Conservation (phyloP, 2,329 filamentous ascomycete genomes). For the Fusarium anguioides region DNA sequence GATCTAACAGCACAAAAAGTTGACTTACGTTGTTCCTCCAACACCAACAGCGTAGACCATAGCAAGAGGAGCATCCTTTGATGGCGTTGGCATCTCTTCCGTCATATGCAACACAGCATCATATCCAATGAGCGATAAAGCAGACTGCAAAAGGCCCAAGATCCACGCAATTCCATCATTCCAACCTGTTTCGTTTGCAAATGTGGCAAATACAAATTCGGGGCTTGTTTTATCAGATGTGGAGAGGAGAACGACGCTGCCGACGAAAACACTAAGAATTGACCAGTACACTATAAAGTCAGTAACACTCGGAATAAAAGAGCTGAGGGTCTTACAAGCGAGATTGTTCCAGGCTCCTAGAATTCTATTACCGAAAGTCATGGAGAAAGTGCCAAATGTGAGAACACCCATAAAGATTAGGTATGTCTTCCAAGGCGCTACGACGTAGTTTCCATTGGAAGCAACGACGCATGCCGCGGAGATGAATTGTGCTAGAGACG, state of each 20-base stretch:
- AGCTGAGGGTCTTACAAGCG: slow-evolving; percentile 53
- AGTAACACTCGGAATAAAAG: too few relatives aligned
- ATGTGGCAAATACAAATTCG: slow-evolving; percentile 57
- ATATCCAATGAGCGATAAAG: slow-evolving; percentile 53
- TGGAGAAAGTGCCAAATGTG: slow-evolving; percentile 44
- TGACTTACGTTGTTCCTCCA: slow-evolving; percentile 55
- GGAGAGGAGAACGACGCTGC: slow-evolving; percentile 56
- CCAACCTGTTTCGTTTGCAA: slow-evolving; percentile 60
- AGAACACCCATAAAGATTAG: slow-evolving; percentile 53
- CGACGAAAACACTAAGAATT: slow-evolving; percentile 55
- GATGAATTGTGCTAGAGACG: slow-evolving; percentile 54
- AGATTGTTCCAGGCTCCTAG: slow-evolving; percentile 56
- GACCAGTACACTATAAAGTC: slow-evolving; percentile 53
- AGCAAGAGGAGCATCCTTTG: slow-evolving; percentile 54
- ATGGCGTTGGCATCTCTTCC: slow-evolving; percentile 58
- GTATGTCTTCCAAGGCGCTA: slow-evolving; percentile 55
- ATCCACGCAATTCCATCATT: slow-evolving; percentile 60
- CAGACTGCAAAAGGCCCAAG: slow-evolving; percentile 57
- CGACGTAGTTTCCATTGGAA: slow-evolving; percentile 52
- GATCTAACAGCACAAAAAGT: rapidly evolving
- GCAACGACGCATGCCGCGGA: slow-evolving; percentile 56
- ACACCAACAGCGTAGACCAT: slow-evolving; percentile 58
- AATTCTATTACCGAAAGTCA: slow-evolving; percentile 56
- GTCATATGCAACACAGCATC: slow-evolving; percentile 59
- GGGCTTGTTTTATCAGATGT: slow-evolving; percentile 55